phyloP scores from a whole-genome alignment of 2,329 filamentous ascomycete species.

The Monosporascus sp. region DNA sequence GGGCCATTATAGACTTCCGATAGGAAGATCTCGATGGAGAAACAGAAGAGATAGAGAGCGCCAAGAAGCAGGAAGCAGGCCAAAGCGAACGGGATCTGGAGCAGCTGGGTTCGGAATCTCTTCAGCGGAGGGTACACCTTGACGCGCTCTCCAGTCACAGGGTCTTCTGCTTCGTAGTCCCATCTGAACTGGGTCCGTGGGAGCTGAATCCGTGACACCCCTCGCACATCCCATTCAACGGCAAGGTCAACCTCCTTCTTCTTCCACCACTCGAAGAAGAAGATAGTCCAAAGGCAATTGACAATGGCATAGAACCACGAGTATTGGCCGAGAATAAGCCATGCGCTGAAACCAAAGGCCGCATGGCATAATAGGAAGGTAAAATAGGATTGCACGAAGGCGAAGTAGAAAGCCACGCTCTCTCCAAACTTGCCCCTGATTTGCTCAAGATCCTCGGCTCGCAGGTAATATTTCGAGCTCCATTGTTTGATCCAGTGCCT shows the following conservation, averaged over 20 bases:
- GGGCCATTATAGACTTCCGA: constrained; percentile 89
- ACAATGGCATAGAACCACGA: constrained; percentile 74
- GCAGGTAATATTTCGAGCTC: constrained; percentile 65
- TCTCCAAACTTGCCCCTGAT: constrained; percentile 76
- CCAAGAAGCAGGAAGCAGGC: constrained; percentile 69
- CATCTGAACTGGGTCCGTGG: constrained; percentile 73
- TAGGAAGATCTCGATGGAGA: constrained; percentile 92
- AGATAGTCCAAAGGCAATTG: constrained; percentile 78
- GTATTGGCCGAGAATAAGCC: constrained; percentile 79
- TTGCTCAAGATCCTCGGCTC: constrained; percentile 61
- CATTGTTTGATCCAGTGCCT: constrained; percentile 69
- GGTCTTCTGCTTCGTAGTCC: constrained; percentile 71
- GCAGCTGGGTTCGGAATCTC: constrained; percentile 68
- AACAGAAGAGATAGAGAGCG: constrained; percentile 77
- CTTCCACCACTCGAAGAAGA: constrained; percentile 96
- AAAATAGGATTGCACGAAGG: constrained; percentile 89
- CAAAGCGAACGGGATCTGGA: constrained; percentile 81
- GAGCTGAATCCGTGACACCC: constrained; percentile 75
- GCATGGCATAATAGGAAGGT: constrained; percentile 79
- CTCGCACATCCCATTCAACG: constrained; percentile 82
- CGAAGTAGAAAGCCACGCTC: constrained; percentile 90
- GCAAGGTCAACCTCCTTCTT: constrained; percentile 83
- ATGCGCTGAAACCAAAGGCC: constrained; percentile 68
- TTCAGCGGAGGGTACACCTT: constrained; percentile 72
- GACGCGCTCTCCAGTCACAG: constrained; percentile 73